Percentiles rank a stretch among this genome's conserved stretches.
Evolutionary conservation across 2,329 filamentous ascomycete species (phyloP).

Genomic region (Aspergillus pseudoglaucus): DNA sequence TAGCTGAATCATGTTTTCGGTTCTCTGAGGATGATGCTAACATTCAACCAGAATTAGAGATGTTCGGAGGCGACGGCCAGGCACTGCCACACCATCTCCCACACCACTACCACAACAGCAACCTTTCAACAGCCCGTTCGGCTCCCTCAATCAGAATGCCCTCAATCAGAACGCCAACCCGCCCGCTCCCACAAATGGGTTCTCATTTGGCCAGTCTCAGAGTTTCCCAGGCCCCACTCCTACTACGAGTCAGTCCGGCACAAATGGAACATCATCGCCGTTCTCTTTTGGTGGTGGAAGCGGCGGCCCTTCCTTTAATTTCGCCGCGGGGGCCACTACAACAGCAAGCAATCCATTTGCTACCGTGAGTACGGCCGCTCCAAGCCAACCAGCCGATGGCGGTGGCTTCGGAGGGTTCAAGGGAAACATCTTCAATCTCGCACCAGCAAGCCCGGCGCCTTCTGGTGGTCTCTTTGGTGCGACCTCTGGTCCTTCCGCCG

Average conservation of each 20-base stretch:
- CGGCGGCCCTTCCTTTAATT: slow-evolving; percentile 27
- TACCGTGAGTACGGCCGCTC: slow-evolving; percentile 17
- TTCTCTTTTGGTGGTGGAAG: slow-evolving; percentile 25
- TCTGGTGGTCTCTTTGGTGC: slow-evolving; percentile 14
- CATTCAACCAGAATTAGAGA: slow-evolving; percentile 16
- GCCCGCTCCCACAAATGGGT: slow-evolving; percentile 22
- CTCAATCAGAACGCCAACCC: slow-evolving; percentile 15
- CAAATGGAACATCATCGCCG: slow-evolving; percentile 20
- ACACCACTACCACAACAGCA: slow-evolving; percentile 7
- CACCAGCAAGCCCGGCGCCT: slow-evolving; percentile 14
- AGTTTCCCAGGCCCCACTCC: slow-evolving; percentile 26
- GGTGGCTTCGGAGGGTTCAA: slow-evolving; percentile 24
- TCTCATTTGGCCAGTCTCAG: slow-evolving; percentile 31
- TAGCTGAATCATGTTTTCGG: not conserved
- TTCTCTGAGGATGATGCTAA: not conserved
- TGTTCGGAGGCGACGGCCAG: slow-evolving; percentile 21
- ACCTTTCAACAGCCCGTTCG: too few species aligned
- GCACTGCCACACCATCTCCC: slow-evolving; percentile 12
- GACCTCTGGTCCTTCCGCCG: slow-evolving; percentile 9
- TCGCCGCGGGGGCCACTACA: slow-evolving; percentile 17
- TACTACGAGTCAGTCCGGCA: slow-evolving; percentile 13
- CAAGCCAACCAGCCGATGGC: slow-evolving; percentile 14
- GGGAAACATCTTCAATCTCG: slow-evolving; percentile 26
- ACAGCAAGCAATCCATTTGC: slow-evolving; percentile 31
- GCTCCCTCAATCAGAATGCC: slow-evolving; percentile 13